Evolutionary conservation across 352 stramenopile species (phyloP).

Genomic region (Pythium periplocum): DNA sequence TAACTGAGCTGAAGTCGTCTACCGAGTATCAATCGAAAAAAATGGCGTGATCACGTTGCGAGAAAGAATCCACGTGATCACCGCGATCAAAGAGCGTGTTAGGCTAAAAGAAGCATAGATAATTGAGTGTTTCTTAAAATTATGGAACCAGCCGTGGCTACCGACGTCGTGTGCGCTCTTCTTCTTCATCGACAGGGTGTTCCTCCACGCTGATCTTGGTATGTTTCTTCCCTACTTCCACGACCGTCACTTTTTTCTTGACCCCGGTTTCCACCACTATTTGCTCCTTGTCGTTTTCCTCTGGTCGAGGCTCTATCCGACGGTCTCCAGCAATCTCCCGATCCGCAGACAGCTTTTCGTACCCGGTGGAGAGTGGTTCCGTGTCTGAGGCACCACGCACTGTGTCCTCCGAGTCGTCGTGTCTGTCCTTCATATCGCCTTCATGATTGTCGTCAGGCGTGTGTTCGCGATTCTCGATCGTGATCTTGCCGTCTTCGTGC

Average conservation of each 20-base stretch:
- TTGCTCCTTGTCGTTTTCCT: conserved; percentile 4
- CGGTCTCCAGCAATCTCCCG: conserved; percentile 2
- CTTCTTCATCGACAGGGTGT: too few species aligned
- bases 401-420: conserved; percentile 2
- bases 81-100: too few species aligned
- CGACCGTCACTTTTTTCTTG: conserved; percentile 39
- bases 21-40: too few species aligned
- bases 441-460: conserved; percentile 10
- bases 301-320: not conserved
- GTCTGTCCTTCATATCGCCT: conserved; percentile 1
- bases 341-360: conserved; percentile 14
- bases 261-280: conserved; percentile 11
- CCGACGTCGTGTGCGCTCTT: too few species aligned
- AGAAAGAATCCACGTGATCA: too few species aligned
- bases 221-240: conserved; percentile 30
- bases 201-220: conserved; percentile 34
- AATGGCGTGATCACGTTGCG: too few species aligned
- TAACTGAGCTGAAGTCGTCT: not conserved
- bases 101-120: too few species aligned
- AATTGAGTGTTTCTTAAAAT: too few species aligned
- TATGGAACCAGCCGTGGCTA: too few species aligned
- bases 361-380: conserved; percentile 3
- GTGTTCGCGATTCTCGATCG: conserved; percentile 47
- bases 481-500: conserved; percentile 70
- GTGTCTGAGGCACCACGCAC: conserved; percentile 1